These are phyloP conservation scores for Haematococcus lacustris DNA, from an alignment of 139 green algal genomes.

Conservation along the genomic window DNA sequence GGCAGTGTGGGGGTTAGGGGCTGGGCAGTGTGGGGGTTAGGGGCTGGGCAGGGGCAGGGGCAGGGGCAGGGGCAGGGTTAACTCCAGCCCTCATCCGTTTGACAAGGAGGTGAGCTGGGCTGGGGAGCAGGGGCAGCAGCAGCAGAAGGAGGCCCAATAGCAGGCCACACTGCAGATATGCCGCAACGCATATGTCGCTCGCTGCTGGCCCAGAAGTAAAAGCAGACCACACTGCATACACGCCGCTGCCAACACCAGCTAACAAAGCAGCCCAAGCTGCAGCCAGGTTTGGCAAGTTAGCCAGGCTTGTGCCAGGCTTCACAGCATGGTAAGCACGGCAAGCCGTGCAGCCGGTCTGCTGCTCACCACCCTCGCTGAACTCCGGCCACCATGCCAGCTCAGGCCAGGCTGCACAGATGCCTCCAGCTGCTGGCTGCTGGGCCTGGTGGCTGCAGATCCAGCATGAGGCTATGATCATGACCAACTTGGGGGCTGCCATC, in stretches of 20 bases:
- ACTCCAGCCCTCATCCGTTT: too few relatives aligned
- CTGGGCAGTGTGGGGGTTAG: too few relatives aligned
- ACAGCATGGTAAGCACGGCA: neutral
- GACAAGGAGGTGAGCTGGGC: neutral
- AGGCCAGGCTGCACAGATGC: neutral
- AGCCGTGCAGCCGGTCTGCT: too few relatives aligned
- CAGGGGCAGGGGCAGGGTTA: neutral
- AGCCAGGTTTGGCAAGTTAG: neutral
- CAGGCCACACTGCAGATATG: neutral
- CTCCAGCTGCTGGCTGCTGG: neutral
- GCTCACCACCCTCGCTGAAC: too few relatives aligned
- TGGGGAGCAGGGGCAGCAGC: neutral
- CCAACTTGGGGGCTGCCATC: slow-evolving; percentile 44
- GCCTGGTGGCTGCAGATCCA: slow-evolving; percentile 11
- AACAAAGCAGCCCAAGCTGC: too few relatives aligned
- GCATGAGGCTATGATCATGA: slow-evolving; percentile 36
- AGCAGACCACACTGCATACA: neutral
- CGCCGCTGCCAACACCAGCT: too few relatives aligned
- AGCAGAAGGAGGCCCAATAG: too few relatives aligned
- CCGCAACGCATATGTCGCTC: neutral
- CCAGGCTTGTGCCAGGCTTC: neutral
- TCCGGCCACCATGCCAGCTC: neutral
- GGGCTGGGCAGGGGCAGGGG: neutral
- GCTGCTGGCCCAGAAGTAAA: neutral
- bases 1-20: too few relatives aligned